Base-by-base conservation (phyloP, 352 stramenopile genomes). In the Pythium pyrilobum region DNA sequence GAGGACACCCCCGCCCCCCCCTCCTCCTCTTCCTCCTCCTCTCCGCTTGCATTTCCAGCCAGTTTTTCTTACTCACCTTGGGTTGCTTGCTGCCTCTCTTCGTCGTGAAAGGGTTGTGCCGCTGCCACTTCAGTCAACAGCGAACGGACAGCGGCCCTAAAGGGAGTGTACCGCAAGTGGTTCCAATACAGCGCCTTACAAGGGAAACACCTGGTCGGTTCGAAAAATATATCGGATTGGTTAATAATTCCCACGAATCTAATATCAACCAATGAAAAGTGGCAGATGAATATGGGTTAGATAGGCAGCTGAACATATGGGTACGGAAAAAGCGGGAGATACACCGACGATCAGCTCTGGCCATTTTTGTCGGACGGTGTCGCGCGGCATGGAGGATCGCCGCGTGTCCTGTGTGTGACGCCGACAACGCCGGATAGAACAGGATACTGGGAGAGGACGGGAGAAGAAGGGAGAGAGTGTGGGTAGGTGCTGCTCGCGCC, bases 81-180 rank as follows among this genome's bases (percentile, higher is more conserved):
- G 9, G 36, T 5, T 39, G 40, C 24, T 47, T 32, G 28, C 18
- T 50, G n/a, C 39, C 43, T 50, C 28, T 50, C 43, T 50, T 50
- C 21, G 27, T 27, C 43, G 25, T 38, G 28, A 50, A 50, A 50
- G 28, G 43, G 43, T 21, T 39, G 20, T 50, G 43, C 15, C 11
- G 29, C 28, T 23, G 7, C 18, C 6, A 24, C 43, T 28, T 39
- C 43, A 50, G 43, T 50, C 43, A 50, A 24, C 32, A 28, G 16
- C 15, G 31, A 36, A 36, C 31, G 8, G 31, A 36, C 31, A 36
- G 31, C 31, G 43, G 40, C 13, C 23, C 40, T 15, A 18, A 9
- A 18, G 7, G 40, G 34, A 34, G 29, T 12, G 40, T 50, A 50
- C 43, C 29, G 43, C 28, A 39, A 12, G 18, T 16, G 39, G n/a